Evolutionary conservation across 805 yeast genomes (phyloP).

Genomic region (Starmerella vaccinii): DNA sequence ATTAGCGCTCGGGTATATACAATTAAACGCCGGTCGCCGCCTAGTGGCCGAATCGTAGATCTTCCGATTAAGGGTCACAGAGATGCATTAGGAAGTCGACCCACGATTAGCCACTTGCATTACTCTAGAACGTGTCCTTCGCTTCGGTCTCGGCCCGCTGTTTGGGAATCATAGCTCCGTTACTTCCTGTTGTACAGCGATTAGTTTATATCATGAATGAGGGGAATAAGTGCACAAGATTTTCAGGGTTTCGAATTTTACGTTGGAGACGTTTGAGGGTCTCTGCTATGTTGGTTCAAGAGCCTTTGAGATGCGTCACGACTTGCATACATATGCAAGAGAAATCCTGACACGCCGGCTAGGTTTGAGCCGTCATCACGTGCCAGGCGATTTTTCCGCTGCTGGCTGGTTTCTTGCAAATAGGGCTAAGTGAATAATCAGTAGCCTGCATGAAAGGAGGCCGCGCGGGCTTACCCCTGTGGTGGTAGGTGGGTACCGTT

Average conservation of each 20-base stretch:
- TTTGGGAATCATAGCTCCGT: too few relatives aligned
- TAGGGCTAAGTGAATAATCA: neutral
- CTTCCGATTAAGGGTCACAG: neutral
- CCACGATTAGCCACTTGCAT: constrained; percentile 1
- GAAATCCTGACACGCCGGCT: neutral
- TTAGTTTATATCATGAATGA: too few relatives aligned
- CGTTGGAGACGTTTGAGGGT: neutral
- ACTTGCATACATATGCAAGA: neutral
- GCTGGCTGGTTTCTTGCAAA: neutral
- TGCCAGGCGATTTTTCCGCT: neutral
- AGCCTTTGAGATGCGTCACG: neutral
- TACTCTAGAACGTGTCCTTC: too few relatives aligned
- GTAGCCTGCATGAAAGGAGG: neutral
- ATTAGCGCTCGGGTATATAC: neutral
- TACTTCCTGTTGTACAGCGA: too few relatives aligned
- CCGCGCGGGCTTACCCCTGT: neutral
- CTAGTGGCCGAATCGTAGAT: neutral
- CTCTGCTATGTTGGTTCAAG: neutral
- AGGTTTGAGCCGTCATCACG: neutral
- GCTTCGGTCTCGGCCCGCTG: too few relatives aligned
- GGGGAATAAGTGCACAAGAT: too few relatives aligned
- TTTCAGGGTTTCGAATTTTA: too few relatives aligned
- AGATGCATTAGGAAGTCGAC: neutral
- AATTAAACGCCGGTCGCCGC: neutral
- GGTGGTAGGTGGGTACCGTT: neutral